Evolutionary conservation across 129 eudicot species (phyloP), one percentile per base, ranked within the genome.

Genomic region (Pulicaria dysenterica): DNA sequence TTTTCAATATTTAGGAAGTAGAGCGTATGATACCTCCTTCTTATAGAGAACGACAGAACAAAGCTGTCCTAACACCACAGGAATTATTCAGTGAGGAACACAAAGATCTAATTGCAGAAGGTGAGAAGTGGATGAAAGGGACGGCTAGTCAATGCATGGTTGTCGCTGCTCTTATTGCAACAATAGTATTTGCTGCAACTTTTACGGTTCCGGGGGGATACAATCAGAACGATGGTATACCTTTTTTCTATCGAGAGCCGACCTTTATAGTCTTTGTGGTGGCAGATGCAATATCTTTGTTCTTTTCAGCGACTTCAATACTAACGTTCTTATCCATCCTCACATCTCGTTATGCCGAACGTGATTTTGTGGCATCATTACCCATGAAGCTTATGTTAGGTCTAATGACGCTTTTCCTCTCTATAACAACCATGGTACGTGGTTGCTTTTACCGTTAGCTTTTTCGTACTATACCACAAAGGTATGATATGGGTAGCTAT

Each of bases 11-110:
- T 4, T 47, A 47, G 53, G 53, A 47, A 47, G 53, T 47, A 10
- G 53, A 47, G 53, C n/a, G n/a, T 10, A 47, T 47, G 53, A 47
- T 47, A n/a, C 53, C 53, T 47, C 53, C 53, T 47, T 47, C 53
- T 47, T 47, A 47, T 10, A 47, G 15, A 10, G n/a, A 47, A 47
- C 3, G 53, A 14, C 11, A 47, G n/a, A 47, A 47, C 13, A 47
- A 47, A 8, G 53, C 9, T 11, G 53, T n/a, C 13, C 53, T 47
- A 47, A 47, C 53, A 2, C 53, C 53, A 8, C 13, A 47, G 3
- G 53, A 47, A n/a, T 47, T 47, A 47, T 47, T 47, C 14, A 47
- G n/a, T 9, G 13, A 47, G 53, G 53, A 47, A 47, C 53, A 47
- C 13, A 47, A 47, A 11, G 53, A 47, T 8, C 53, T 47, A 4